Evolutionary conservation across 2,329 filamentous ascomycete genomes (phyloP), one percentile per base, ranked within the genome.

Genomic region (Cladosporium halotolerans): DNA sequence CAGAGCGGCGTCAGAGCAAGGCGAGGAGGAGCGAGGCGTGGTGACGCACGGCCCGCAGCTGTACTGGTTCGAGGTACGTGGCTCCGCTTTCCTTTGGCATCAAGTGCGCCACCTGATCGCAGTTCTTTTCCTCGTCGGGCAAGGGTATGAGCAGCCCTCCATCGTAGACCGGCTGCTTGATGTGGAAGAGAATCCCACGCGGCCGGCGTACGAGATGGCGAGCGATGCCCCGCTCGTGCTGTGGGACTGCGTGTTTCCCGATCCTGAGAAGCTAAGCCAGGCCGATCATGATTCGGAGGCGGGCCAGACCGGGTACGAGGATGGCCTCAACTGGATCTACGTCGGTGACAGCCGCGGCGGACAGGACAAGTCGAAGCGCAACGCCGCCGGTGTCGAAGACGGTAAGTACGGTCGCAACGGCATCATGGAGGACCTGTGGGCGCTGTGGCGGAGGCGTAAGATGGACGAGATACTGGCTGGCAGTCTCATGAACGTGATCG

Each of bases 91-190:
- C 70, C 74, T 99, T 44, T 99, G 93, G 93, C 93, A 99, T 72
- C 93, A 99, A 73, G 95, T 99, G 61, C 84, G 93, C 19, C 89
- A 92, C 73, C 91, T 99, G 82, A 84, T 95, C n/a, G 82, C 85
- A 13, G 77, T 97, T 6, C 76, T 99, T n/a, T 97, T 99, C 74
- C 76, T 93, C 9, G 84, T 97, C 8, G 93, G 89, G 28, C 93
- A 99, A 72, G 84, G 89, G 0, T 80, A 95, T 13, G 93, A 99
- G 69, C 68, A 76, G 28, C 86, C 91, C 0, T 79, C 79, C 0
- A 72, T 97, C 11, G 77, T 97, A 41, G 77, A 82, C 48, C 77
- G 85, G 19, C 76, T 99, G 40, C 79, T 99, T 23, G 87, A 97
- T 66, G 75, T 88, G 8, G 64, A 74, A 28, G 79, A 79, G 58